phyloP scores from a whole-genome alignment of 2,329 filamentous ascomycete genomes.

The Talaromyces funiculosus region DNA sequence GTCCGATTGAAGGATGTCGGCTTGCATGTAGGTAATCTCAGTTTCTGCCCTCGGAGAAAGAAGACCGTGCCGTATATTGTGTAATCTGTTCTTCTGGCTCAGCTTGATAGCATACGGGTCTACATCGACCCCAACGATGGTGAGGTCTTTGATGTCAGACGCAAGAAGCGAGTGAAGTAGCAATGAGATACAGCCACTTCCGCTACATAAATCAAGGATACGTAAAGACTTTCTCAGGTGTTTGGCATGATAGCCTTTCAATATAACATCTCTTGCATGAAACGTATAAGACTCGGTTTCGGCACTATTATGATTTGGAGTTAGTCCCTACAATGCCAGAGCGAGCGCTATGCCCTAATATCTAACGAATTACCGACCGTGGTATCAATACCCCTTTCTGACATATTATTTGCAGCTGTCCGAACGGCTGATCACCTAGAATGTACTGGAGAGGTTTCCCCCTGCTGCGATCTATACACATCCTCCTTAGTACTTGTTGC shows the following conservation, averaged over 20 bases:
- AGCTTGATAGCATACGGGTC: slow-evolving; percentile 61
- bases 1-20: slow-evolving; percentile 31
- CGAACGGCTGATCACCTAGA: slow-evolving; percentile 83
- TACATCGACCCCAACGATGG: slow-evolving; percentile 68
- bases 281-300: slow-evolving; percentile 67
- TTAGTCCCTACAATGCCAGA: neutral
- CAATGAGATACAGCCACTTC: slow-evolving; percentile 83
- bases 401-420: slow-evolving; percentile 71
- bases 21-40: slow-evolving; percentile 44
- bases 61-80: slow-evolving; percentile 40
- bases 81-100: slow-evolving; percentile 57
- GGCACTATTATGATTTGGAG: slow-evolving; percentile 36
- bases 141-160: slow-evolving; percentile 37
- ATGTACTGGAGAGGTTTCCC: slow-evolving; percentile 86
- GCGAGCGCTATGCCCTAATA: neutral
- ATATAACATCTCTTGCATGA: slow-evolving; percentile 48
- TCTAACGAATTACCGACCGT: slow-evolving; percentile 38
- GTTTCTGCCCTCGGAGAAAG: slow-evolving; percentile 23
- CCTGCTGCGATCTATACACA: slow-evolving; percentile 41
- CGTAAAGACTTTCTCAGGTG: slow-evolving; percentile 38
- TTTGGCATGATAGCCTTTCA: slow-evolving; percentile 11
- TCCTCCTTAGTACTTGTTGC: slow-evolving; percentile 28
- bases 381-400: slow-evolving; percentile 77
- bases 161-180: slow-evolving; percentile 61
- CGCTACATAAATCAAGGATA: slow-evolving; percentile 82